phyloP scores from a whole-genome alignment of 148 eudicot genomes.

The Rheum nobile region DNA sequence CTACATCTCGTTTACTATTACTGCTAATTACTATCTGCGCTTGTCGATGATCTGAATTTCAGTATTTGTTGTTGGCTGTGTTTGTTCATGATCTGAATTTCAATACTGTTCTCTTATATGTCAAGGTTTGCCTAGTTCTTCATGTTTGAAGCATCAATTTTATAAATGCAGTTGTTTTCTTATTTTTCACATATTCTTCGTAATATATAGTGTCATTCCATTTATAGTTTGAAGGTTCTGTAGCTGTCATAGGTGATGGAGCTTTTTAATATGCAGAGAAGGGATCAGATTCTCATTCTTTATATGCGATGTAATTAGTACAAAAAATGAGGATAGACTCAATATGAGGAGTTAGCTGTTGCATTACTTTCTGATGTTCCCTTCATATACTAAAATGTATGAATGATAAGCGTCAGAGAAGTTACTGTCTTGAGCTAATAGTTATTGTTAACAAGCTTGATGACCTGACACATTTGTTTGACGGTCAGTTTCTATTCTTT shows the following conservation, averaged over 20 bases:
- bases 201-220: neutral
- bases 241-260: slow-evolving; percentile 2
- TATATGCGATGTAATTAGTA: neutral
- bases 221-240: neutral
- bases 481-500: neutral
- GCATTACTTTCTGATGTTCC: neutral
- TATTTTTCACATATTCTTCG: neutral
- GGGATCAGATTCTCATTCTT: neutral
- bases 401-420: neutral
- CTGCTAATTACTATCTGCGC: neutral
- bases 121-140: neutral
- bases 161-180: neutral
- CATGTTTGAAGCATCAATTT: neutral
- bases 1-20: neutral
- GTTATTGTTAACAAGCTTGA: neutral
- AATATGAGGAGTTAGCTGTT: neutral
- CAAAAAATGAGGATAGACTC: neutral
- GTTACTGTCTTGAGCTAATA: neutral
- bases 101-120: neutral
- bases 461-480: neutral
- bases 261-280: neutral
- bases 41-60: neutral
- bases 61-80: neutral
- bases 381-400: neutral
- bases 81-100: neutral